Conservation (phyloP, 306 rosid species). For the Ceratonia siliqua region DNA sequence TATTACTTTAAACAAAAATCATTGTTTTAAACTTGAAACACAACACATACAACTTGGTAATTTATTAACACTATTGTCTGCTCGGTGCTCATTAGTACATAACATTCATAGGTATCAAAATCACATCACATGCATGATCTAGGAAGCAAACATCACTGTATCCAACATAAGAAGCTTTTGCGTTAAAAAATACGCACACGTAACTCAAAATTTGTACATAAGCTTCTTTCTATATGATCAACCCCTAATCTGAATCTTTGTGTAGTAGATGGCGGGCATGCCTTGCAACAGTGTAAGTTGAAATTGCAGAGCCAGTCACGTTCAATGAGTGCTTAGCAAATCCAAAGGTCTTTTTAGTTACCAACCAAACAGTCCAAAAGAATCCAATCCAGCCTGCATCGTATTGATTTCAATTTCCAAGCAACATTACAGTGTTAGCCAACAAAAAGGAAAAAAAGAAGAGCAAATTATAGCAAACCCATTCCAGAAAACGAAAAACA, state of each 20-base stretch:
- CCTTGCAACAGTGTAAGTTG: slow-evolving; percentile 63
- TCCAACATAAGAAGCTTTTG: slow-evolving; percentile 23
- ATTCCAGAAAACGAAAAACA: slow-evolving; percentile 5
- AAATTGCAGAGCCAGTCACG: slow-evolving; percentile 62
- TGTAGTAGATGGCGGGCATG: slow-evolving; percentile 33
- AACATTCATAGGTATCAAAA: no score
- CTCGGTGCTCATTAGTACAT: no score
- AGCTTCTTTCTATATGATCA: slow-evolving; percentile 19
- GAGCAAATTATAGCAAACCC: slow-evolving; percentile 18
- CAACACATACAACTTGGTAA: no score
- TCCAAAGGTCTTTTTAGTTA: slow-evolving; percentile 58
- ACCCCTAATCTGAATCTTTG: slow-evolving; percentile 35
- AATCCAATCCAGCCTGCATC: slow-evolving; percentile 87
- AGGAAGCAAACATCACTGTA: slow-evolving; percentile 24
- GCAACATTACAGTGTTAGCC: slow-evolving; percentile 27
- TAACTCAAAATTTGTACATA: slow-evolving; percentile 38
- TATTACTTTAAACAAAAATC: no score
- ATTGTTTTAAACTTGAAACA: no score
- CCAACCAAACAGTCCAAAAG: slow-evolving; percentile 70
- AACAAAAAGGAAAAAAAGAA: not conserved
- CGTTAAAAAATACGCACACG: slow-evolving; percentile 20
- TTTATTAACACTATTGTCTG: no score
- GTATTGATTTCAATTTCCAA: slow-evolving; percentile 39
- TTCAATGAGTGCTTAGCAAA: slow-evolving; percentile 65
- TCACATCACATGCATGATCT: slow-evolving; percentile 23